Evolutionary conservation across 2,329 filamentous ascomycete species (phyloP), one percentile per base, ranked within the genome.

Genomic region (Phialophora verrucosa): DNA sequence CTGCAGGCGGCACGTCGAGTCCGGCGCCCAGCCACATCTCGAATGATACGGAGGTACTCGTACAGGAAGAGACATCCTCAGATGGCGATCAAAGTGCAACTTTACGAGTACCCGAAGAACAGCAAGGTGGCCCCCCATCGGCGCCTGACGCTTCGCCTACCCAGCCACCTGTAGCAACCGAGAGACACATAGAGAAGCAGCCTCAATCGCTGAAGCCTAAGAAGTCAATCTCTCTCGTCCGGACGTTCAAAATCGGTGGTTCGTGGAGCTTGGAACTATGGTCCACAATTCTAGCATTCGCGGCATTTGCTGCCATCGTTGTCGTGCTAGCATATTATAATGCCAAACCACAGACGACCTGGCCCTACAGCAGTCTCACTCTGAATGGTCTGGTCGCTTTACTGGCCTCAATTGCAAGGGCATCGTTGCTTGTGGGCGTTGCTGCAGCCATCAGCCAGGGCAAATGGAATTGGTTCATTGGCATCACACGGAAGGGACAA

Each of bases 381-480:
- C 23, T 53, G 27, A 53, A 53, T 8, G 49, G 49, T 53, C 49
- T 53, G 12, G 49, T 53, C 49, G 49, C 49, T 27, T 23, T 53
- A 27, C 8, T 53, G 23, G 49, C 20, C 49, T 53, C 49, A 29
- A 53, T 27, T 27, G 49, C 49, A 29, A 53, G 49, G 49, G 49
- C 49, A 23, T 53, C 49, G 20, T 29, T 53, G 20, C 49, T 53
- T 1, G 49, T 53, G 20, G 23, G 49, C 10, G 49, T 53, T 4
- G 20, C 49, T 4, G 20, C 49, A 4, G 49, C 49, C 14, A n/a
- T 53, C 49, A 29, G 49, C 20, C 49, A 53, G 14, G 49, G 49
- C 49, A 53, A 53, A 27, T 53, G 49, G 49, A 53, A 53, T 8
- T 27, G 49, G 49, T 27, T 53, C 49, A 14, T 53, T 29, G 49